phyloP scores from a whole-genome alignment of 2,329 filamentous ascomycete genomes.

The Aspergillus ruber region DNA sequence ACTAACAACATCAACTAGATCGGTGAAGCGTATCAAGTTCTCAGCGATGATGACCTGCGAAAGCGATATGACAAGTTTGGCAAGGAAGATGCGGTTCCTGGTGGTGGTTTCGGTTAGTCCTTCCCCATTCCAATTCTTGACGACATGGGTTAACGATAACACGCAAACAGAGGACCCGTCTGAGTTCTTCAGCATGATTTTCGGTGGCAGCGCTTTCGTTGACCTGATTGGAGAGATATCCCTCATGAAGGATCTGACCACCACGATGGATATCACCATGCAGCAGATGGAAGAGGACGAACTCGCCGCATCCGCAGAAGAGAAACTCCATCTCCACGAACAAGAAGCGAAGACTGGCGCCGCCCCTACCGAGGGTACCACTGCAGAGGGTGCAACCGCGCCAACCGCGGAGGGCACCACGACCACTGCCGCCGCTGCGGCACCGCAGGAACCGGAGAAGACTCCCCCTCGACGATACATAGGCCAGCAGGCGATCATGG shows the following conservation, averaged over 20 bases:
- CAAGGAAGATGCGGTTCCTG: constrained; percentile 87
- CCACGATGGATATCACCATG: constrained; percentile 97
- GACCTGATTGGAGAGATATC: constrained; percentile 98
- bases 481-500: constrained; percentile 79
- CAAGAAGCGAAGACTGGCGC: constrained; percentile 39
- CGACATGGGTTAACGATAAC: background rate
- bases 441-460: constrained; percentile 18
- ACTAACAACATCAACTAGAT: constrained; percentile 39
- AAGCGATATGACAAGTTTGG: constrained; percentile 95
- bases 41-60: constrained; percentile 79
- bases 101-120: constrained; percentile 71
- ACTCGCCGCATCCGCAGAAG: constrained; percentile 48
- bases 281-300: constrained; percentile 67
- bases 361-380: constrained; percentile 13
- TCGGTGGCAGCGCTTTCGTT: constrained; percentile 89
- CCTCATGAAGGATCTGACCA: constrained; percentile 95
- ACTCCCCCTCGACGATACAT: constrained; percentile 49
- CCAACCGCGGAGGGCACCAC: constrained; percentile 29
- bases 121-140: background rate
- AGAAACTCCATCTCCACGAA: constrained; percentile 42
- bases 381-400: constrained; percentile 20
- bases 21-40: constrained; percentile 66
- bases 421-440: constrained; percentile 53
- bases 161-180: constrained; percentile 65
- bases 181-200: constrained; percentile 98